These are phyloP conservation scores for Ammopiptanthus mongolicus DNA, from an alignment of 306 rosid species.

Conservation along the genomic window DNA sequence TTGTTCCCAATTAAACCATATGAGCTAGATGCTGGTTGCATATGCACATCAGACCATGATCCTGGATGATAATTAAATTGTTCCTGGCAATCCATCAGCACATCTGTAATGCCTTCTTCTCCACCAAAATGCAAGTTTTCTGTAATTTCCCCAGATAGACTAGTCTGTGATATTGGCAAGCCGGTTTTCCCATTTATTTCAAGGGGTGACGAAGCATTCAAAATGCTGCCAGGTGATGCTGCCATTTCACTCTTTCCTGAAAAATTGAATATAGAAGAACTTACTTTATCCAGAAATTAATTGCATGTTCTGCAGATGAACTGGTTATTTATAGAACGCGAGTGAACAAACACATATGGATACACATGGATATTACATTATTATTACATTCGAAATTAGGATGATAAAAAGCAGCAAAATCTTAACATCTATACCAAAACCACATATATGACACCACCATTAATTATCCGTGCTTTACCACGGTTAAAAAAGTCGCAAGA, in stretches of 20 bases:
- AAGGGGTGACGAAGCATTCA: conserved; percentile 34
- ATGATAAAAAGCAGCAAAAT: background rate
- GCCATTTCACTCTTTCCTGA: conserved; percentile 44
- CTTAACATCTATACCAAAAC: background rate
- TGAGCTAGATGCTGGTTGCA: conserved; percentile 48
- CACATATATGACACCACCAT: background rate
- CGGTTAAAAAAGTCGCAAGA: background rate
- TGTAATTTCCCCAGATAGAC: conserved; percentile 28
- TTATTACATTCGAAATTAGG: background rate
- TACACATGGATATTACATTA: background rate
- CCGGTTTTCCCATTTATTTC: conserved; percentile 35
- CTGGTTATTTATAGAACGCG: conserved; percentile 12
- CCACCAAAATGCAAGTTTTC: conserved; percentile 34
- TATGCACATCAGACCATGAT: conserved; percentile 43
- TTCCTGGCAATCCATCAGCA: conserved; percentile 41
- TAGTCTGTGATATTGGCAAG: conserved; percentile 35
- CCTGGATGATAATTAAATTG: conserved; percentile 37
- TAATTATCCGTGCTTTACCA: conserved; percentile 9
- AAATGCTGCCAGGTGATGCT: conserved; percentile 41
- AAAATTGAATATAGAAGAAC: conserved; percentile 20
- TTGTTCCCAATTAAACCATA: conserved; percentile 54
- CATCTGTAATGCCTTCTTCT: conserved; percentile 34
- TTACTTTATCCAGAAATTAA: conserved; percentile 14
- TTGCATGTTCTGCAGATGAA: conserved; percentile 7
- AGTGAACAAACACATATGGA: conserved; percentile 9